Evolutionary conservation across 306 rosid genomes (phyloP), one percentile per base, ranked within the genome.

Genomic region (Cajanus cajan): DNA sequence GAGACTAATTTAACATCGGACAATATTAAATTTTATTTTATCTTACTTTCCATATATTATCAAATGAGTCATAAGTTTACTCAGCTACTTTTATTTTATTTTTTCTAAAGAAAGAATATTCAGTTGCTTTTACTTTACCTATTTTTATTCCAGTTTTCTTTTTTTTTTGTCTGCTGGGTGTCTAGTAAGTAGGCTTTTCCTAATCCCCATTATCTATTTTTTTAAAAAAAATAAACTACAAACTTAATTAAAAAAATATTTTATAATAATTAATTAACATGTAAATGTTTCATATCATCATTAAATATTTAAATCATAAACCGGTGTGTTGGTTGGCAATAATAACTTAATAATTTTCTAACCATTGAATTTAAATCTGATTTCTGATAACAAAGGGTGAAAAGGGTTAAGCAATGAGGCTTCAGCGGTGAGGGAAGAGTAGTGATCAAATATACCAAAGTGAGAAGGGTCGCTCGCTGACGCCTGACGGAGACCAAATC

Each of bases 381-480:
- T 34, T 34, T 34, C 5, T 34, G 31, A 28, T 28, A 15, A 48
- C 1, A 13, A 58, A 58, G 16, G 66, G 16, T 2, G 4, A 58
- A n/a, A n/a, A 61, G 8, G 22, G 41, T 4, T 13, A 61, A 31
- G 19, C 18, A 64, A 39, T 64, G 16, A 37, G 16, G 48, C 48
- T 65, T 37, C 5, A 19, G 33, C 5, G 8, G 25, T 3, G 15
- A 19, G 21, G 31, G 31, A 7, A 21, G 55, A 19, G 25, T 12
- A 9, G 13, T 10, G 1, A n/a, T n/a, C n/a, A n/a, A n/a, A n/a
- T n/a, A n/a, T n/a, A n/a, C n/a, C n/a, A n/a, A n/a, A n/a, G n/a
- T 70, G 65, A 9, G 72, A 71, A 71, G 65, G 36, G 83, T 71
- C 54, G 39, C 58, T 68, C 61, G 36, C 54, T 11, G 9, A 40